phyloP scores from a whole-genome alignment of 495 filamentous ascomycete species.

The Penicillium simplicissimum region DNA sequence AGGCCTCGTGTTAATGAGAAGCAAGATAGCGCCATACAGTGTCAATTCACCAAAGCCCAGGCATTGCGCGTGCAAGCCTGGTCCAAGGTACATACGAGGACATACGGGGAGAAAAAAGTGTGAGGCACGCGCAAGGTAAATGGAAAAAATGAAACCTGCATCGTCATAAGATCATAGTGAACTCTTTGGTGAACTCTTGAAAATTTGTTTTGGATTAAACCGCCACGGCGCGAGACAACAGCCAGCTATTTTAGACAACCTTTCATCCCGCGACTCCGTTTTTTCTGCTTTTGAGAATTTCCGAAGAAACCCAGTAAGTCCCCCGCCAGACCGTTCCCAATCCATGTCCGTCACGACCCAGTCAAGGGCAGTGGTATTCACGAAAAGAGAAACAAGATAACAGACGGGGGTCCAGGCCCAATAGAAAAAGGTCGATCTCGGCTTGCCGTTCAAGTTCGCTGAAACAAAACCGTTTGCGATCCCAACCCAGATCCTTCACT shows the following conservation, averaged over 20 bases:
- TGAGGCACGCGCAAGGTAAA: neutral
- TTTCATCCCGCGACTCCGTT: constrained; percentile 50
- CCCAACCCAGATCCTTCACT: constrained; percentile 46
- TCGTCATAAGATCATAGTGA: constrained; percentile 42
- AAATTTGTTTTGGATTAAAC: constrained; percentile 51
- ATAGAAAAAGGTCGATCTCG: constrained; percentile 44
- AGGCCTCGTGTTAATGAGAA: neutral
- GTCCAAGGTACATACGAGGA: neutral
- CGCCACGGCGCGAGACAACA: constrained; percentile 51
- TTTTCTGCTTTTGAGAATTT: constrained; percentile 37
- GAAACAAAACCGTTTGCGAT: constrained; percentile 51
- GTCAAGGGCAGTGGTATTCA: constrained; percentile 25
- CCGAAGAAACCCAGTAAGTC: constrained; percentile 33
- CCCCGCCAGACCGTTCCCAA: constrained; percentile 21
- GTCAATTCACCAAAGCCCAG: neutral
- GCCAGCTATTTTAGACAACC: constrained; percentile 50
- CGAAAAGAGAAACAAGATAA: constrained; percentile 28
- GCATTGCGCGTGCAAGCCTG: neutral
- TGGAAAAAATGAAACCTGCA: constrained; percentile 22
- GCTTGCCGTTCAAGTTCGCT: constrained; percentile 47
- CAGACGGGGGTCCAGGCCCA: constrained; percentile 19
- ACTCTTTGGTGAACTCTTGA: constrained; percentile 31
- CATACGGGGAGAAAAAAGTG: neutral
- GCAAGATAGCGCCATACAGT: neutral
- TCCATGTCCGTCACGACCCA: constrained; percentile 43